A percentile compares a stretch with the other conserved stretches of the same genome.
Conservation (phyloP, 352 stramenopile species). For the Globisporangium spinosum region DNA sequence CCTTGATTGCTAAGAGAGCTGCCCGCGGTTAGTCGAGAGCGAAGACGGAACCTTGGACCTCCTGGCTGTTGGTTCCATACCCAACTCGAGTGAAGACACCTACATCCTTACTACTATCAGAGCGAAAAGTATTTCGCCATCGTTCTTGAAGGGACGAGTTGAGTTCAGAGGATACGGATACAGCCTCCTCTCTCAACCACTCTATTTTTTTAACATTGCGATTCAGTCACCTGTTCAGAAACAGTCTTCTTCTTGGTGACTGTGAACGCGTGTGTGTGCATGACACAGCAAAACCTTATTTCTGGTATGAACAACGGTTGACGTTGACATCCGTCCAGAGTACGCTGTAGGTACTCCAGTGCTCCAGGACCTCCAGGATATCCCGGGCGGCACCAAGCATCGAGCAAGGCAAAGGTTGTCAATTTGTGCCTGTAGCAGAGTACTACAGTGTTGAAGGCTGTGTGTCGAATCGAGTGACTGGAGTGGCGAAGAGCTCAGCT, state of each 20-base stretch:
- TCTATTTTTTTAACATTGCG: neutral
- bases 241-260: neutral
- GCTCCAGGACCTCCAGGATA: neutral
- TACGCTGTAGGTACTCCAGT: neutral
- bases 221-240: neutral
- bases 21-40: neutral
- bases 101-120: neutral
- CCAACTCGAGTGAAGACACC: neutral
- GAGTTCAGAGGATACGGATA: neutral
- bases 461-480: neutral
- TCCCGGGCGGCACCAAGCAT: no score
- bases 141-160: neutral
- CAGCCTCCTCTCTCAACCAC: neutral
- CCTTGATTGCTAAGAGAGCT: slow-evolving; percentile 6
- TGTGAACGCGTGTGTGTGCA: neutral
- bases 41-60: neutral
- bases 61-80: neutral
- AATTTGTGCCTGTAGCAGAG: neutral
- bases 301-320: neutral
- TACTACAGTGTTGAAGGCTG: no score
- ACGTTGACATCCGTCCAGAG: neutral
- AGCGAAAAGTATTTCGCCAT: neutral
- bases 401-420: no score
- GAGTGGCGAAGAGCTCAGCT: neutral
- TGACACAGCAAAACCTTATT: neutral